Conservation (phyloP, 2,329 filamentous ascomycete species). For the Aureobasidium lini region DNA sequence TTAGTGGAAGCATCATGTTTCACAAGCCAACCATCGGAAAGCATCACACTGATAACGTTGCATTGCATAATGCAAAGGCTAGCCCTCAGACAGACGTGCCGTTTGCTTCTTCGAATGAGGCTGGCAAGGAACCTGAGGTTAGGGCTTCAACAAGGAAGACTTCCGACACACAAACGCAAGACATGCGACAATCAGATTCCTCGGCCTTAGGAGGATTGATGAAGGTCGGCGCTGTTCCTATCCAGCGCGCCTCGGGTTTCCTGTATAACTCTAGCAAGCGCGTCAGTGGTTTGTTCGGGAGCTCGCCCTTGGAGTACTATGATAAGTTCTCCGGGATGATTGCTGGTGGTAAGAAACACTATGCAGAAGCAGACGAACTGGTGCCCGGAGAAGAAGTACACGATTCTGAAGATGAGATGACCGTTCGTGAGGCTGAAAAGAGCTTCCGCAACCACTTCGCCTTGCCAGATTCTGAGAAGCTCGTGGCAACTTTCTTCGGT, state of each 20-base stretch:
- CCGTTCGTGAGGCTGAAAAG: conserved; percentile 46
- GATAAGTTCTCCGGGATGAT: conserved; percentile 98
- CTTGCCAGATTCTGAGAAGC: conserved; percentile 71
- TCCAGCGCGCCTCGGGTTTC: conserved; percentile 80
- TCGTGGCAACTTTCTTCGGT: conserved; percentile 88
- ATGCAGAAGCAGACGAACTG: conserved; percentile 63
- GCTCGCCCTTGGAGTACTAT: conserved; percentile 84
- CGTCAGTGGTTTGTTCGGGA: conserved; percentile 59
- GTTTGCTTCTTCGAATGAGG: neutral
- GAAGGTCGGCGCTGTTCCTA: conserved; percentile 44
- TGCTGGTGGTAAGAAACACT: conserved; percentile 84
- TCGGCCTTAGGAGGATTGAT: conserved; percentile 52
- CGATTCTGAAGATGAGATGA: conserved; percentile 50
- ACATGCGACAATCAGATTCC: conserved; percentile 23
- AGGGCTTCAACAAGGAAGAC: neutral
- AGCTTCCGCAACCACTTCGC: conserved; percentile 88
- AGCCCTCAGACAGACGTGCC: neutral
- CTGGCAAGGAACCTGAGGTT: conserved; percentile 20
- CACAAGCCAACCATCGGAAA: conserved; percentile 60
- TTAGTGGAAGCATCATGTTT: conserved; percentile 82
- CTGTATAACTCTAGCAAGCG: conserved; percentile 69
- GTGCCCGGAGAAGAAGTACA: conserved; percentile 54
- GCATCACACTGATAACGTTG: conserved; percentile 15
- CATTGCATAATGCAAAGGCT: neutral
- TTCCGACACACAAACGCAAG: neutral